phyloP scores from a whole-genome alignment of 2,329 filamentous ascomycete genomes.

The Neonectria magnoliae region DNA sequence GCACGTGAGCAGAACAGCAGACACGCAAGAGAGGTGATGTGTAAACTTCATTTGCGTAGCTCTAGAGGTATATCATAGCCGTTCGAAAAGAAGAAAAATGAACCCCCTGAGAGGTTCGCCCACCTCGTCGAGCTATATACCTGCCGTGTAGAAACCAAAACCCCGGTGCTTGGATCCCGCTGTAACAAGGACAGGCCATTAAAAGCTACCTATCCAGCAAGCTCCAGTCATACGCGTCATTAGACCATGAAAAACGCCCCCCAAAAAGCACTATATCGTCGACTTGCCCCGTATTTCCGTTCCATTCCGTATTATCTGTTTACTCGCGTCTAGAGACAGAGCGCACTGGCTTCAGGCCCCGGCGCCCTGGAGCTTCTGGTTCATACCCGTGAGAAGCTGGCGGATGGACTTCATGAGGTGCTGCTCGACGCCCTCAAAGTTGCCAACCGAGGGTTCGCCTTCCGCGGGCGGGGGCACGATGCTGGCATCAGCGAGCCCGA shows the following conservation, averaged over 20 bases:
- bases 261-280: conserved; percentile 26
- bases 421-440: conserved; percentile 53
- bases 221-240: conserved; percentile 38
- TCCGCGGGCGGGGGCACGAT: conserved; percentile 49
- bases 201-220: conserved; percentile 33
- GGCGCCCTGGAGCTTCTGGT: conserved; percentile 49
- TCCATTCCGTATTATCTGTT: conserved; percentile 11
- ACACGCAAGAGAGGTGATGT: conserved; percentile 1
- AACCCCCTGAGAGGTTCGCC: conserved; percentile 20
- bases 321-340: neutral
- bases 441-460: conserved; percentile 44
- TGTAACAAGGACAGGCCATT: conserved; percentile 19
- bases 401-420: conserved; percentile 54
- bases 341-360: neutral
- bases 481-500: conserved; percentile 58
- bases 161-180: conserved; percentile 1
- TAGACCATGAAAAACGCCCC: conserved; percentile 41
- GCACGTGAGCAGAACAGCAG: neutral
- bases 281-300: conserved; percentile 21
- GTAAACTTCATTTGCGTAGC: conserved; percentile 31
- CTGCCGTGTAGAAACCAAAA: conserved; percentile 14
- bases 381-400: conserved; percentile 52
- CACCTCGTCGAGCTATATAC: conserved; percentile 7
- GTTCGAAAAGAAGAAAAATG: conserved; percentile 29
- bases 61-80: conserved; percentile 41